A percentile compares a stretch with the other conserved stretches of the same genome.
Evolutionary conservation across 192 early-diverging fungal species (phyloP).

Genomic region (Mortierella claussenii): DNA sequence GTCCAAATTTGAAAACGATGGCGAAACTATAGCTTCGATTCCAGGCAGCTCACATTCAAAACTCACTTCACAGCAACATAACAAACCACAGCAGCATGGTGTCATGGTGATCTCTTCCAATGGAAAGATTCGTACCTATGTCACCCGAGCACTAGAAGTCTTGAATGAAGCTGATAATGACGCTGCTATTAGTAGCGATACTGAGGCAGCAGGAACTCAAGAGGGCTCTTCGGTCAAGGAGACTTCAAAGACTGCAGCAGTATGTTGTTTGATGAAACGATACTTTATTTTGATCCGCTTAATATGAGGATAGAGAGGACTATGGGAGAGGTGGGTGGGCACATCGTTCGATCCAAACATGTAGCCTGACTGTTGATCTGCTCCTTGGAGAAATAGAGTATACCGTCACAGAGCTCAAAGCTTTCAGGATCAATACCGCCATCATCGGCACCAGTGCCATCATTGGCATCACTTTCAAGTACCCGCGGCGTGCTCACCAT

Average conservation of each 20-base stretch:
- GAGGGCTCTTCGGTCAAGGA: neutral
- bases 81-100: constrained; percentile 32
- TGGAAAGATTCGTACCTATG: constrained; percentile 47
- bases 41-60: neutral
- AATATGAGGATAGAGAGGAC: too few relatives aligned
- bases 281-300: too few relatives aligned
- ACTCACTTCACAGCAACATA: constrained; percentile 17
- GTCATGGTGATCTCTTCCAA: constrained; percentile 46
- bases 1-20: constrained; percentile 42
- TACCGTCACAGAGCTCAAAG: neutral
- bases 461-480: neutral
- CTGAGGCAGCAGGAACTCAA: neutral
- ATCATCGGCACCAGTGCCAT: neutral
- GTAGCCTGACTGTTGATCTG: too few relatives aligned
- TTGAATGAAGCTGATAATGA: constrained; percentile 17
- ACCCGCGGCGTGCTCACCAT: constrained; percentile 35
- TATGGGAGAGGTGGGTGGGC: too few relatives aligned
- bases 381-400: too few relatives aligned
- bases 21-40: neutral
- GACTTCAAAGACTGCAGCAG: neutral
- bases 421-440: neutral
- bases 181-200: neutral
- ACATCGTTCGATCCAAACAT: too few relatives aligned
- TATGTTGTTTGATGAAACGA: neutral
- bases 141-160: constrained; percentile 35